A percentile compares a stretch with the other conserved stretches of the same genome.
phyloP scores from a whole-genome alignment of 73 alveolate genomes.

The Urostyla sp. region DNA sequence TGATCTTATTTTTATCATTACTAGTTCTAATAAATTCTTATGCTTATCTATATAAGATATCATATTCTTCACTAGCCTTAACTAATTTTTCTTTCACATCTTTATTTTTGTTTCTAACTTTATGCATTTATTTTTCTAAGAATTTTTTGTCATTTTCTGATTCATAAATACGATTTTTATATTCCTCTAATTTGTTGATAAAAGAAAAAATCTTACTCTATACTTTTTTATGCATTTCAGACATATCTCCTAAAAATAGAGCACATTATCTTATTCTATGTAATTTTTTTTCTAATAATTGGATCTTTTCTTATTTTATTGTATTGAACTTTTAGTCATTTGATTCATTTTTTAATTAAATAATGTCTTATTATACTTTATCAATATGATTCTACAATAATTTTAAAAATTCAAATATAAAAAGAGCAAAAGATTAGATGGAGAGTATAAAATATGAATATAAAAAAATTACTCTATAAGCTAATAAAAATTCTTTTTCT shows the following conservation, averaged over 20 bases:
- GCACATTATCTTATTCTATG: slow-evolving; percentile 37
- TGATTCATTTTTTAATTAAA: slow-evolving; percentile 28
- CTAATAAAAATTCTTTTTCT: slow-evolving; percentile 59
- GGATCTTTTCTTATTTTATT: slow-evolving; percentile 28
- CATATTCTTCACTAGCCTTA: slow-evolving; percentile 32
- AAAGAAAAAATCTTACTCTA: no score
- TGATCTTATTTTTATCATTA: slow-evolving; percentile 35
- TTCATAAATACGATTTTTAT: slow-evolving; percentile 42
- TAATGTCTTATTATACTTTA: slow-evolving; percentile 12
- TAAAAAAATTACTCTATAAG: slow-evolving; percentile 23
- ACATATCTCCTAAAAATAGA: slow-evolving; percentile 51
- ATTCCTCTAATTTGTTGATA: slow-evolving; percentile 11
- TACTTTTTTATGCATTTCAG: slow-evolving; percentile 49
- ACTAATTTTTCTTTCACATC: slow-evolving; percentile 33
- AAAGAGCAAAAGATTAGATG: background rate
- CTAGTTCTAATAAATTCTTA: background rate
- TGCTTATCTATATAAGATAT: slow-evolving; percentile 42
- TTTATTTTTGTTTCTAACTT: slow-evolving; percentile 21
- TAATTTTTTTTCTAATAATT: slow-evolving; percentile 23
- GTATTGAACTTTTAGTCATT: slow-evolving; percentile 41
- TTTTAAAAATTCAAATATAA: background rate
- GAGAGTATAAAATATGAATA: background rate
- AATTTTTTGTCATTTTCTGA: slow-evolving; percentile 41
- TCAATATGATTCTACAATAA: slow-evolving; percentile 33
- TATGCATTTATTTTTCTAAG: slow-evolving; percentile 18